phyloP scores from a whole-genome alignment of 2,329 filamentous ascomycete species.

The Aspergillus sp. region DNA sequence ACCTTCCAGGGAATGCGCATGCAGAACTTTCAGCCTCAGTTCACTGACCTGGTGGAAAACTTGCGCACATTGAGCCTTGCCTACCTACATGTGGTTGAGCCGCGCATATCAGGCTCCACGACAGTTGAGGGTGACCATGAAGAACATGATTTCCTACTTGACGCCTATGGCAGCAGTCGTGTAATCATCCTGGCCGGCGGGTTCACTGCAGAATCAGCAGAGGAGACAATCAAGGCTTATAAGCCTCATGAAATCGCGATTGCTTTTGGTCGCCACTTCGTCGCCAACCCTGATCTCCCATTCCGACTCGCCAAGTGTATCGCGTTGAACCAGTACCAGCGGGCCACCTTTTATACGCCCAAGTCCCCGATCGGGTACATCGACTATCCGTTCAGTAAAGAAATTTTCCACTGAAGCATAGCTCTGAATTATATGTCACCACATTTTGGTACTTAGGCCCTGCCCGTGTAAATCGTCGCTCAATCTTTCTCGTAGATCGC shows the following conservation, averaged over 20 bases:
- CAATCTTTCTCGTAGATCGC: not conserved
- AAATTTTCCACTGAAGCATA: slow-evolving; percentile 15
- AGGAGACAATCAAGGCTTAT: slow-evolving; percentile 32
- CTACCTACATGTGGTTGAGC: slow-evolving; percentile 63
- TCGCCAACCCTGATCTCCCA: slow-evolving; percentile 47
- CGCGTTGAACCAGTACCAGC: slow-evolving; percentile 37
- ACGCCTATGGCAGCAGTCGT: slow-evolving; percentile 40
- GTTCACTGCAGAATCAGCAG: slow-evolving; percentile 42
- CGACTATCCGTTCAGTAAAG: slow-evolving; percentile 36
- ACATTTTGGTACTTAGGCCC: too few species aligned
- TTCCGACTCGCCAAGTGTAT: slow-evolving; percentile 41
- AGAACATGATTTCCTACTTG: slow-evolving; percentile 44
- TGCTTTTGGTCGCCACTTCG: slow-evolving; percentile 45
- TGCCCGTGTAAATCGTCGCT: not conserved
- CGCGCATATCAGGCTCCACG: slow-evolving; percentile 43
- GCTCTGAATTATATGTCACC: too few species aligned
- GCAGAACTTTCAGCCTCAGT: too few species aligned
- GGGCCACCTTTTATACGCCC: slow-evolving; percentile 41
- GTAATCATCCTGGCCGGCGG: slow-evolving; percentile 54
- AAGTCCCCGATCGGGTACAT: slow-evolving; percentile 41
- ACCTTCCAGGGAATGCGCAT: too few species aligned
- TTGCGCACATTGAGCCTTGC: slow-evolving; percentile 55
- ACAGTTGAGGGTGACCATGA: slow-evolving; percentile 35
- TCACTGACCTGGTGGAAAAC: slow-evolving; percentile 49
- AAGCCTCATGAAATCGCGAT: slow-evolving; percentile 31